phyloP scores from a whole-genome alignment of 345 rosid genomes.

The Pistacia vera region DNA sequence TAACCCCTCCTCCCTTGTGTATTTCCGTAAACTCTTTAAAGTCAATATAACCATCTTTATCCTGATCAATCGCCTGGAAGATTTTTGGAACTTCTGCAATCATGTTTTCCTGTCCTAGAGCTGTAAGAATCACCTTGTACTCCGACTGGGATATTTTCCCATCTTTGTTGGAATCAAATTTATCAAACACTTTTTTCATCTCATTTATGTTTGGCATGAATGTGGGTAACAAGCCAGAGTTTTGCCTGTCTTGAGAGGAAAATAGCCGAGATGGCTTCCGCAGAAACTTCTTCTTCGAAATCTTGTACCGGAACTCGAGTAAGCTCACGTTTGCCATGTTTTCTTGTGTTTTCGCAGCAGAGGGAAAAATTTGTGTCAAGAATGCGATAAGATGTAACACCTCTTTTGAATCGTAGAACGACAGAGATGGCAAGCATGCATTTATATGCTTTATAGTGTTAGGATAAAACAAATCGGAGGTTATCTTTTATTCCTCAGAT shows the following conservation, averaged over 20 bases:
- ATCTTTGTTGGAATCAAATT: slow-evolving; percentile 74
- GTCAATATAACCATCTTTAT: slow-evolving; percentile 85
- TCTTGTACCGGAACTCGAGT: slow-evolving; percentile 77
- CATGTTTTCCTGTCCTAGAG: slow-evolving; percentile 51
- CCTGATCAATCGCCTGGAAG: slow-evolving; percentile 66
- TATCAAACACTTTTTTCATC: slow-evolving; percentile 71
- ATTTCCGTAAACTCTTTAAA: slow-evolving; percentile 79
- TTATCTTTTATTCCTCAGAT: slow-evolving; percentile 24
- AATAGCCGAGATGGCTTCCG: slow-evolving; percentile 65
- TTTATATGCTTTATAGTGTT: not conserved
- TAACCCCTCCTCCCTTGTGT: slow-evolving; percentile 65
- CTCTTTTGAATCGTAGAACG: not conserved
- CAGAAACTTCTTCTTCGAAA: slow-evolving; percentile 56
- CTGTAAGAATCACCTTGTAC: slow-evolving; percentile 70
- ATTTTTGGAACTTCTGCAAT: slow-evolving; percentile 59
- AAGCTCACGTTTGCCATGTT: slow-evolving; percentile 55
- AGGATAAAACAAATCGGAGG: not conserved
- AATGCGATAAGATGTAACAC: not conserved
- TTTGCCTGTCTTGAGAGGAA: slow-evolving; percentile 57
- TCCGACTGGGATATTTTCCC: slow-evolving; percentile 83
- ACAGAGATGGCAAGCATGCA: not conserved
- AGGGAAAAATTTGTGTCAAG: not conserved
- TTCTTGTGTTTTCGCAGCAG: not conserved
- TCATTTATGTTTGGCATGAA: slow-evolving; percentile 60
- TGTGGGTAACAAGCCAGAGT: slow-evolving; percentile 38